Evolutionary conservation across 2,329 filamentous ascomycete species (phyloP).

Genomic region (Zarea fungicola): DNA sequence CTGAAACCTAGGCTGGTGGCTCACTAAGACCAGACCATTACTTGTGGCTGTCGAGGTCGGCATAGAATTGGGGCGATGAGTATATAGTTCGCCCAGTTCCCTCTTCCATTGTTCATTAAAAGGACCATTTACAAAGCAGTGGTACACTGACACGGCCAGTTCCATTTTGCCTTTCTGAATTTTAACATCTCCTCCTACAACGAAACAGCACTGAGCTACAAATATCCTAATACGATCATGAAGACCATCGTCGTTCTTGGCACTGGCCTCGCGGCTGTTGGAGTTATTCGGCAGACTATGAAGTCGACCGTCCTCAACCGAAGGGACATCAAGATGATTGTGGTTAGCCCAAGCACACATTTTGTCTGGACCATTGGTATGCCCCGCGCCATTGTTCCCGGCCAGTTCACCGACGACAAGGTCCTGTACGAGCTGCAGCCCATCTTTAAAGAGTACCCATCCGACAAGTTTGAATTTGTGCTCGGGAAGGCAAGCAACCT

Average conservation of each 20-base stretch:
- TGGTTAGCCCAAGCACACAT: slow-evolving; percentile 43
- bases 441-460: slow-evolving; percentile 43
- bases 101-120: no score
- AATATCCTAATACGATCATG: slow-evolving; percentile 13
- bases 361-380: slow-evolving; percentile 47
- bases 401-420: slow-evolving; percentile 38
- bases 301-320: slow-evolving; percentile 36
- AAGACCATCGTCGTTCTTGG: slow-evolving; percentile 46
- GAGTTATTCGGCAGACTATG: slow-evolving; percentile 46
- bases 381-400: slow-evolving; percentile 42
- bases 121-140: no score
- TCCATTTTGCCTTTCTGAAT: background rate
- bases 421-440: slow-evolving; percentile 31
- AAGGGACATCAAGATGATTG: slow-evolving; percentile 37
- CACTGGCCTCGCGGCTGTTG: slow-evolving; percentile 41
- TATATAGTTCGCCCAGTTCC: background rate
- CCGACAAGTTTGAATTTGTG: slow-evolving; percentile 47
- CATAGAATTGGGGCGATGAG: slow-evolving; percentile 1
- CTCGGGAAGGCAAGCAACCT: slow-evolving; percentile 42
- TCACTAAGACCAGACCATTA: background rate
- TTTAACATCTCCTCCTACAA: background rate
- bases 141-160: no score
- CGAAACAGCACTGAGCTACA: no score
- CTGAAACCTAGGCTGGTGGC: background rate
- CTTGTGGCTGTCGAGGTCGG: background rate